A percentile compares a stretch with the other conserved stretches of the same genome.
These are phyloP conservation scores for Solanum rostratum DNA, from an alignment of 257 asterid species.

Conservation along the genomic window DNA sequence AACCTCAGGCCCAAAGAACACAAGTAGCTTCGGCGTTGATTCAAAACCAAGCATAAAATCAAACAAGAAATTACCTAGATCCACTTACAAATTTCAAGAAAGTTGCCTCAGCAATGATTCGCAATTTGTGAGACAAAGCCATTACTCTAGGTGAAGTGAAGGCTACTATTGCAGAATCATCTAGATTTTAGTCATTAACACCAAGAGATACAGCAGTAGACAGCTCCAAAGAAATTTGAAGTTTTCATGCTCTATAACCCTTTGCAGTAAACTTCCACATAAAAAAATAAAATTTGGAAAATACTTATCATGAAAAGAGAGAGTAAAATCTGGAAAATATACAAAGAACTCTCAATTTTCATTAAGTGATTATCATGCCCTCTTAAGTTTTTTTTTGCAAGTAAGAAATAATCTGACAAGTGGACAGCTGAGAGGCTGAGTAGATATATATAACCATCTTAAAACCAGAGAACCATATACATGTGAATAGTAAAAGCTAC, in stretches of 20 bases:
- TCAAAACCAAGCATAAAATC: neutral
- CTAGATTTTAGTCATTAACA: neutral
- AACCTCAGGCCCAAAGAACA: neutral
- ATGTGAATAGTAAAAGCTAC: conserved; percentile 23
- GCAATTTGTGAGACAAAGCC: neutral
- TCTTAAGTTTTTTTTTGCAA: neutral
- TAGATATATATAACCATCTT: neutral
- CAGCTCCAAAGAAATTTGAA: neutral
- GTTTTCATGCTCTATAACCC: neutral
- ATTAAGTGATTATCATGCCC: neutral
- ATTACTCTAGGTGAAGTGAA: neutral
- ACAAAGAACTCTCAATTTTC: neutral
- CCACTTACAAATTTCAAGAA: neutral
- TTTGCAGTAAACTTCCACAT: neutral
- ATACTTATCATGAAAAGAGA: neutral
- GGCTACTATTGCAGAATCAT: neutral
- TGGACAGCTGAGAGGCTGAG: neutral
- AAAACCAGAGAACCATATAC: neutral
- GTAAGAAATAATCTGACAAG: neutral
- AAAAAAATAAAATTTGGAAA: neutral
- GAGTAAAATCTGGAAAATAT: neutral
- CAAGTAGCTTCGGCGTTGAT: neutral
- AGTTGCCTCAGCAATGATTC: neutral
- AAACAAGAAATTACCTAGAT: neutral
- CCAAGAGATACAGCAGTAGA: neutral